Conservation (phyloP, 345 rosid species). For the Erysimum cheiranthoides region DNA sequence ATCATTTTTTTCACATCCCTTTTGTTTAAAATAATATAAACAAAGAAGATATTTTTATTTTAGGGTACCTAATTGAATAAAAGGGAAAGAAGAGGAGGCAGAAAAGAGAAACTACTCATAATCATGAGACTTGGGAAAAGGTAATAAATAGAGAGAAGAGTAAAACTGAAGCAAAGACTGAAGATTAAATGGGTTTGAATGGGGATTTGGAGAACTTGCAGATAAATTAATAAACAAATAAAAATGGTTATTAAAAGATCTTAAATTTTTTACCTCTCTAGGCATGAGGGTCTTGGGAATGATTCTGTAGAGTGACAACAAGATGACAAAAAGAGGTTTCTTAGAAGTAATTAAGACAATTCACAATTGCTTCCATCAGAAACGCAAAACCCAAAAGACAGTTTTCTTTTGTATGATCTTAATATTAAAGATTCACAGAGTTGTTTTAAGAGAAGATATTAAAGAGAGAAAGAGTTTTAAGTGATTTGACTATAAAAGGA, state of each 20-base stretch:
- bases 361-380: conserved; percentile 18
- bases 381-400: conserved; percentile 25
- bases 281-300: conserved; percentile 99
- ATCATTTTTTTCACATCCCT: conserved; percentile 22
- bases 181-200: conserved; percentile 23
- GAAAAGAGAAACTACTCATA: conserved; percentile 31
- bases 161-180: conserved; percentile 45
- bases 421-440: conserved; percentile 5
- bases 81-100: conserved; percentile 11
- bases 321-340: conserved; percentile 56
- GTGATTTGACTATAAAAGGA: neutral
- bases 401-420: neutral
- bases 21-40: conserved; percentile 7
- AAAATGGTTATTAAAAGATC: neutral
- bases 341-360: conserved; percentile 33
- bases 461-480: neutral
- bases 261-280: conserved; percentile 74
- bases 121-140: conserved; percentile 35
- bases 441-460: conserved; percentile 2
- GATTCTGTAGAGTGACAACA: conserved; percentile 85
- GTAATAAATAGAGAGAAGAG: conserved; percentile 38
- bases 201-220: conserved; percentile 29
- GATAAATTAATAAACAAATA: conserved; percentile 41
- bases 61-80: conserved; percentile 13
- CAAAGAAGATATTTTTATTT: conserved; percentile 22